A percentile compares a stretch with the other conserved stretches of the same genome.
These are phyloP conservation scores for Trichosporon coremiiforme DNA, from an alignment of 1,284 basidiomycete genomes.

Conservation along the genomic window DNA sequence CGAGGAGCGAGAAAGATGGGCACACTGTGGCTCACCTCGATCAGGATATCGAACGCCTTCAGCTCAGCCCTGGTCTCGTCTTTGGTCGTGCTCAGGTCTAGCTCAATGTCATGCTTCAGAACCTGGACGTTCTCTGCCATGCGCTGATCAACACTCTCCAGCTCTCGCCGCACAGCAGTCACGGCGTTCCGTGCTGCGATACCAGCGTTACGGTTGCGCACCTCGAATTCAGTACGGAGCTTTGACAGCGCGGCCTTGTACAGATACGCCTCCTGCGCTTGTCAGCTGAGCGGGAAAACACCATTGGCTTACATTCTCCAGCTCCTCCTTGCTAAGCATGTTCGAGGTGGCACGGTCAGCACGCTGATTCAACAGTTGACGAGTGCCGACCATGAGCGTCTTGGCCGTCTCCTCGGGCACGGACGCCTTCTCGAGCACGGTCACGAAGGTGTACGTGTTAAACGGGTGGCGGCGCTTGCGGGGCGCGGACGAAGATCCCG, in stretches of 20 bases:
- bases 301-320: conserved; percentile 87
- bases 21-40: conserved; percentile 67
- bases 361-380: conserved; percentile 75
- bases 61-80: conserved; percentile 87
- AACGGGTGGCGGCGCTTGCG: conserved; percentile 54
- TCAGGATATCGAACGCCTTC: conserved; percentile 81
- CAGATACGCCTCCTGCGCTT: conserved; percentile 82
- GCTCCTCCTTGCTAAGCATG: conserved; percentile 77
- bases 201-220: conserved; percentile 81
- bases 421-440: conserved; percentile 50
- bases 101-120: conserved; percentile 77
- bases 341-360: conserved; percentile 72
- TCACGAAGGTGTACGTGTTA: conserved; percentile 55
- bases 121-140: conserved; percentile 91
- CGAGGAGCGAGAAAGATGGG: not conserved
- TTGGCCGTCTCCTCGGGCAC: conserved; percentile 61
- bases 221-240: conserved; percentile 81
- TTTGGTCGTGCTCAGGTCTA: conserved; percentile 93
- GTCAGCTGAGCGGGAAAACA: conserved; percentile 34
- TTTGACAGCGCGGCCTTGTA: conserved; percentile 93
- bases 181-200: conserved; percentile 77
- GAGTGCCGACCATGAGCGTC: conserved; percentile 82
- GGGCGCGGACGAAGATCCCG: conserved; percentile 6
- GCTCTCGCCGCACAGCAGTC: conserved; percentile 77
- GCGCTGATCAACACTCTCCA: conserved; percentile 81